A percentile compares a stretch with the other conserved stretches of the same genome.
Evolutionary conservation across 352 stramenopile genomes (phyloP).

Genomic region (Peronosclerospora sorghi): DNA sequence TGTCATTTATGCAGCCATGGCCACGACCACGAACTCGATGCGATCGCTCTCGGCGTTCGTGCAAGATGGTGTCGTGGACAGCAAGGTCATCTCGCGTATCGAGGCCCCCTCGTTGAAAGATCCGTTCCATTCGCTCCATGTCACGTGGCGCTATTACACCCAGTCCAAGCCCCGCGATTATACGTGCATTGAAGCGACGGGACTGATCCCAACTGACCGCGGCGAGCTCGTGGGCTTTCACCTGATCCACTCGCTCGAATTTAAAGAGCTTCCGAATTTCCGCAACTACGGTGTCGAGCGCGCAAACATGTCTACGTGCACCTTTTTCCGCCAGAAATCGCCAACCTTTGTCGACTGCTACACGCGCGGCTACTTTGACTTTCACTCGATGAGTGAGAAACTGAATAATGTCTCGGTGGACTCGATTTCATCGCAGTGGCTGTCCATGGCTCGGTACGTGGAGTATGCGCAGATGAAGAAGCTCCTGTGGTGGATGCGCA

Average conservation of each 20-base stretch:
- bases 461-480: constrained; percentile 40
- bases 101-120: constrained; percentile 25
- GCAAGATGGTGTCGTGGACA: constrained; percentile 31
- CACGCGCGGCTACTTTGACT: constrained; percentile 36
- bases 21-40: constrained; percentile 26
- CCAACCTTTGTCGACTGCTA: constrained; percentile 29
- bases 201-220: constrained; percentile 21
- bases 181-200: constrained; percentile 43
- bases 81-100: constrained; percentile 20
- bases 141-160: constrained; percentile 40
- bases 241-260: constrained; percentile 44
- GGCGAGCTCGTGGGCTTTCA: constrained; percentile 44
- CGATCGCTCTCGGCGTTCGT: constrained; percentile 32
- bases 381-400: constrained; percentile 27
- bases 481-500: constrained; percentile 29
- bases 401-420: constrained; percentile 37
- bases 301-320: constrained; percentile 37
- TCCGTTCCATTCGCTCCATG: constrained; percentile 35
- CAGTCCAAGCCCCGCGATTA: constrained; percentile 37
- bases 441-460: constrained; percentile 24
- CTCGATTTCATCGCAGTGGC: constrained; percentile 31
- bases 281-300: constrained; percentile 24
- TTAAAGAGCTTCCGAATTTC: constrained; percentile 29
- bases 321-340: constrained; percentile 29
- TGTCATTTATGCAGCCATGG: constrained; percentile 40